phyloP scores from a whole-genome alignment of 768 basidiomycete species.

The Xerocomus spinulosus region DNA sequence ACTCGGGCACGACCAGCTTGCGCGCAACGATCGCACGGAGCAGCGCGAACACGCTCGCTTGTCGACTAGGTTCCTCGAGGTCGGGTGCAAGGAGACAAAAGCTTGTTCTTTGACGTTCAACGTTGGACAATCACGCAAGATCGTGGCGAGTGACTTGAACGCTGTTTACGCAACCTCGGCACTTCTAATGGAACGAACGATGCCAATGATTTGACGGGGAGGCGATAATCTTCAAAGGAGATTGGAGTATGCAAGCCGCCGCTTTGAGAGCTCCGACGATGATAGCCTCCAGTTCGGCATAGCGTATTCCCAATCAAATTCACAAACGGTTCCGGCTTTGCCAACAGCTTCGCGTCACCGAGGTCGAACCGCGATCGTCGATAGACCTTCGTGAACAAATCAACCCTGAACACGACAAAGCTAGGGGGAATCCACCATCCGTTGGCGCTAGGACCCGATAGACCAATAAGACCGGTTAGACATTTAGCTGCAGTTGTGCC shows the following conservation, averaged over 20 bases:
- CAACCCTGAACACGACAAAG: conserved; percentile 88
- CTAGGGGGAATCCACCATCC: conserved; percentile 26
- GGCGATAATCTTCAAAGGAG: conserved; percentile 71
- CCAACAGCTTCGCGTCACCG: conserved; percentile 60
- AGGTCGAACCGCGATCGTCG: conserved; percentile 85
- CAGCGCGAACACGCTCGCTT: conserved; percentile 81
- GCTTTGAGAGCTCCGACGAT: conserved; percentile 73
- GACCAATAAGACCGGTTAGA: too few relatives aligned
- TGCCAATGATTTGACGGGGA: conserved; percentile 79
- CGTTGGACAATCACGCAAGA: conserved; percentile 84
- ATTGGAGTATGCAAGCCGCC: conserved; percentile 74
- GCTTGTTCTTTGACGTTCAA: conserved; percentile 88
- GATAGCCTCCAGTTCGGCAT: conserved; percentile 74
- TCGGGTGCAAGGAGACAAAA: conserved; percentile 82
- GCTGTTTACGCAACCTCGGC: conserved; percentile 87
- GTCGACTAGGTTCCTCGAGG: conserved; percentile 82
- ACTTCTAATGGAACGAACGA: conserved; percentile 76
- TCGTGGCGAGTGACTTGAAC: conserved; percentile 77
- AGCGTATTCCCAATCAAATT: conserved; percentile 86
- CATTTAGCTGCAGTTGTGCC: too few relatives aligned
- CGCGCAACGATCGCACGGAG: conserved; percentile 87
- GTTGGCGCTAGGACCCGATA: too few relatives aligned
- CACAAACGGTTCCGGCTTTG: conserved; percentile 86
- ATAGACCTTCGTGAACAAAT: conserved; percentile 84
- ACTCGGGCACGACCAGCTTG: conserved; percentile 90